These are phyloP conservation scores for Aspergillus niger DNA, from an alignment of 2,329 filamentous ascomycete genomes.

Conservation along the genomic window DNA sequence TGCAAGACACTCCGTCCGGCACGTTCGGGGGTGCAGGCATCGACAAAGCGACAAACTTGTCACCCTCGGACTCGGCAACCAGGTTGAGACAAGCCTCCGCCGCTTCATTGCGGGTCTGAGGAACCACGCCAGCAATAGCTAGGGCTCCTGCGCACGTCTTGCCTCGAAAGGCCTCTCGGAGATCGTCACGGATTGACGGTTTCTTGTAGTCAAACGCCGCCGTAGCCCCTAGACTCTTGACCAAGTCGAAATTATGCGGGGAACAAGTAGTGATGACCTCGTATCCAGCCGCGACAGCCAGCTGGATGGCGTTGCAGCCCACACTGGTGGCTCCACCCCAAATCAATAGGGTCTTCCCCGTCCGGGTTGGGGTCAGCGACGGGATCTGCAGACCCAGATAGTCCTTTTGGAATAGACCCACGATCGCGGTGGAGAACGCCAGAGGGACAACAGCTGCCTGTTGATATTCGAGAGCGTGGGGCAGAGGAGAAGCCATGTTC, in stretches of 20 bases:
- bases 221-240: constrained; percentile 49
- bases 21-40: too few species aligned
- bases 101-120: too few species aligned
- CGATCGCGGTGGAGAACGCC: constrained; percentile 34
- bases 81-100: too few species aligned
- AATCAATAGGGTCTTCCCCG: constrained; percentile 38
- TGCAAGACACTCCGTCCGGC: too few species aligned
- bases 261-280: constrained; percentile 45
- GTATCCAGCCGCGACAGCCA: constrained; percentile 45
- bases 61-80: too few species aligned
- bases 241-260: constrained; percentile 47
- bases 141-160: constrained; percentile 1
- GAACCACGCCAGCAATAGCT: too few species aligned
- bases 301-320: constrained; percentile 49
- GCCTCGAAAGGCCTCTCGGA: constrained; percentile 17
- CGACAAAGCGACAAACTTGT: too few species aligned
- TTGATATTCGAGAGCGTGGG: constrained; percentile 30
- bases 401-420: constrained; percentile 32
- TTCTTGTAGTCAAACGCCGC: constrained; percentile 49
- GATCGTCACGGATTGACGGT: constrained; percentile 14
- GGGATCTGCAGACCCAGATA: constrained; percentile 25
- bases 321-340: constrained; percentile 57
- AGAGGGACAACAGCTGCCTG: constrained; percentile 40
- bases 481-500: constrained; percentile 27
- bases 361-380: constrained; percentile 7